Evolutionary conservation across 345 rosid species (phyloP).

Genomic region (Aquilaria malaccensis): DNA sequence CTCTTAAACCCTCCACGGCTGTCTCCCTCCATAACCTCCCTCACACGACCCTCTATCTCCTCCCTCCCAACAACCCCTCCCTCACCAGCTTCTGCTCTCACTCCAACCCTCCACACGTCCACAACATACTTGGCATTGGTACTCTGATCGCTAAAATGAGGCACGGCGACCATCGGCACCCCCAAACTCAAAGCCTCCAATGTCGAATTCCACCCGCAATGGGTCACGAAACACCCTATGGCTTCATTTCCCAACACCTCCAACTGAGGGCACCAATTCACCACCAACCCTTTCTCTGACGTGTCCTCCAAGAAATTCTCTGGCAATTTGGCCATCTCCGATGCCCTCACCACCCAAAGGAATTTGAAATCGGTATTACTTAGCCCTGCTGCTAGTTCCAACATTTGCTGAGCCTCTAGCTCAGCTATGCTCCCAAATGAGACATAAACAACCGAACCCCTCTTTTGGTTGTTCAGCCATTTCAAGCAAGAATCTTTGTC

Average conservation of each 20-base stretch:
- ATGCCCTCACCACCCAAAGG: slow-evolving; percentile 50
- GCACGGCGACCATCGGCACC: not conserved
- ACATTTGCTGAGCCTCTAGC: slow-evolving; percentile 40
- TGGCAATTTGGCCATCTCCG: slow-evolving; percentile 38
- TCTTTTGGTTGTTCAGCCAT: slow-evolving; percentile 34
- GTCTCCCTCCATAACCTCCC: slow-evolving; percentile 4
- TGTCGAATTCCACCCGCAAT: slow-evolving; percentile 4
- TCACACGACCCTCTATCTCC: not conserved
- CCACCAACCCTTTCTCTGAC: not conserved
- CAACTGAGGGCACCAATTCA: slow-evolving; percentile 2
- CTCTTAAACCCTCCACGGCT: slow-evolving; percentile 2
- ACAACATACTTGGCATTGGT: not conserved
- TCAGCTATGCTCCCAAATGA: slow-evolving; percentile 41
- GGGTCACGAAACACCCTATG: not conserved
- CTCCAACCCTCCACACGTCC: slow-evolving; percentile 1
- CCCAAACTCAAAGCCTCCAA: slow-evolving; percentile 8
- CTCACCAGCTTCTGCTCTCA: not conserved
- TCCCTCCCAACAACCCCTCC: not conserved
- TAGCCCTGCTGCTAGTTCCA: slow-evolving; percentile 35
- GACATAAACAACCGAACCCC: slow-evolving; percentile 33
- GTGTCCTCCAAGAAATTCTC: slow-evolving; percentile 10
- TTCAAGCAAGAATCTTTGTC: slow-evolving; percentile 24
- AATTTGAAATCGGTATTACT: slow-evolving; percentile 23
- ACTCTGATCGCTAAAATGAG: slow-evolving; percentile 1
- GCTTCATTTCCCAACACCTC: slow-evolving; percentile 1